These are phyloP conservation scores for Andalucia godoyi DNA, from an alignment of 78 protist species.

Conservation along the genomic window DNA sequence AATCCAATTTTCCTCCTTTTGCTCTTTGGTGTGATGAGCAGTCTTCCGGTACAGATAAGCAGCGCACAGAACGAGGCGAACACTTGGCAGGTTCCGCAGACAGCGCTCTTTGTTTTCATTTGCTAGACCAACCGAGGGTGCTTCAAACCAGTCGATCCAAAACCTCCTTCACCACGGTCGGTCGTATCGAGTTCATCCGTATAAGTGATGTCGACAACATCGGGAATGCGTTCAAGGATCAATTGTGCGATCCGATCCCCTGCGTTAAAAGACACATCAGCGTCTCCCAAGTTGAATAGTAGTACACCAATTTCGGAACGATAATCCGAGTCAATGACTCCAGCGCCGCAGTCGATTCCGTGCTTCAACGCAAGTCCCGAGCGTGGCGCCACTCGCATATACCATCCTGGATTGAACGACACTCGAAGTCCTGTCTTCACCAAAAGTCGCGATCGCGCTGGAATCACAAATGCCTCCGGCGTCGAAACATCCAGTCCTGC, in stretches of 20 bases:
- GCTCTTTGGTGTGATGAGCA: too few relatives aligned
- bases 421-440: too few relatives aligned
- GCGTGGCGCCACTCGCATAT: constrained; percentile 5
- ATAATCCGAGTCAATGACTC: constrained; percentile 6
- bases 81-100: too few relatives aligned
- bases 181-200: not conserved
- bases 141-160: constrained; percentile 7
- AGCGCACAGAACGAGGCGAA: too few relatives aligned
- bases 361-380: not conserved
- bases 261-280: not conserved
- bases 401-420: too few relatives aligned
- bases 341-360: constrained; percentile 1
- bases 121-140: too few relatives aligned
- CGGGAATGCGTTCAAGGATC: not conserved
- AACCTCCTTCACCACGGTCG: not conserved
- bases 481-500: too few relatives aligned
- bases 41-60: too few relatives aligned
- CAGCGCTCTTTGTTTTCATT: too few relatives aligned
- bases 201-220: not conserved
- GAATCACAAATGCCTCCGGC: too few relatives aligned
- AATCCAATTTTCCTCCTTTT: too few relatives aligned
- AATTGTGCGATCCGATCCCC: constrained; percentile 10
- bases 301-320: constrained; percentile 4
- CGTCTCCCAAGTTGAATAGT: not conserved
- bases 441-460: too few relatives aligned